phyloP scores from a whole-genome alignment of 805 yeast species.

The Candida wancherniae region DNA sequence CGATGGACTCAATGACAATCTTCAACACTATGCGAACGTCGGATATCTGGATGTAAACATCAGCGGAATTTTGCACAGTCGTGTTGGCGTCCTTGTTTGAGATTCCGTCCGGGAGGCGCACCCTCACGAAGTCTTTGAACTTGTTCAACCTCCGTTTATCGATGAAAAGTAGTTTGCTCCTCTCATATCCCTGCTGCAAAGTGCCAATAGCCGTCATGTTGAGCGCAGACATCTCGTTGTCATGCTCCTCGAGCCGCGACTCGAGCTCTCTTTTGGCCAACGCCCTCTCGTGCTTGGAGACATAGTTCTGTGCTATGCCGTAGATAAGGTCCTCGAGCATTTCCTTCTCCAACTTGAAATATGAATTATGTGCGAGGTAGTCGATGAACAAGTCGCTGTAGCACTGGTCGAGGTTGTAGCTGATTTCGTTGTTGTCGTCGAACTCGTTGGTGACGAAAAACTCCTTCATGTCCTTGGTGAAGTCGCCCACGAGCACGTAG shows the following conservation, averaged over 20 bases:
- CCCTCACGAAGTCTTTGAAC: constrained; percentile 53
- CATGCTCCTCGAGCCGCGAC: constrained; percentile 33
- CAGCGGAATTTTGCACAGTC: constrained; percentile 13
- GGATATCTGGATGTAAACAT: constrained; percentile 31
- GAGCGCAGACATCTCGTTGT: constrained; percentile 21
- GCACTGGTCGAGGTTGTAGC: constrained; percentile 59
- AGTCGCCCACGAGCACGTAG: constrained; percentile 53
- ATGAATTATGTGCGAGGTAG: constrained; percentile 59
- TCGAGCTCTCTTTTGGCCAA: constrained; percentile 32
- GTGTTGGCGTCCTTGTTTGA: constrained; percentile 10
- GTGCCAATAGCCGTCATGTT: constrained; percentile 14
- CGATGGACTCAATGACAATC: constrained; percentile 67
- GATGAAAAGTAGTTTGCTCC: constrained; percentile 27
- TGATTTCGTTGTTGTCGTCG: constrained; percentile 43
- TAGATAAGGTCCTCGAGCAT: constrained; percentile 54
- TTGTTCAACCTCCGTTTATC: constrained; percentile 47
- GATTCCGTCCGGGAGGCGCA: constrained; percentile 28
- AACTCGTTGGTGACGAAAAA: constrained; percentile 47
- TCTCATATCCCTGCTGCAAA: constrained; percentile 18
- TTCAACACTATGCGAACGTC: constrained; percentile 61
- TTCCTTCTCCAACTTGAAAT: constrained; percentile 68
- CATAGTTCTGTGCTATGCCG: constrained; percentile 42
- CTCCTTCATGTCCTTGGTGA: constrained; percentile 61
- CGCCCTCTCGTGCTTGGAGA: constrained; percentile 31
- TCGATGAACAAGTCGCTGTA: constrained; percentile 70